phyloP scores from a whole-genome alignment of 2,329 filamentous ascomycete species.

The Ceratocystis huliohia region DNA sequence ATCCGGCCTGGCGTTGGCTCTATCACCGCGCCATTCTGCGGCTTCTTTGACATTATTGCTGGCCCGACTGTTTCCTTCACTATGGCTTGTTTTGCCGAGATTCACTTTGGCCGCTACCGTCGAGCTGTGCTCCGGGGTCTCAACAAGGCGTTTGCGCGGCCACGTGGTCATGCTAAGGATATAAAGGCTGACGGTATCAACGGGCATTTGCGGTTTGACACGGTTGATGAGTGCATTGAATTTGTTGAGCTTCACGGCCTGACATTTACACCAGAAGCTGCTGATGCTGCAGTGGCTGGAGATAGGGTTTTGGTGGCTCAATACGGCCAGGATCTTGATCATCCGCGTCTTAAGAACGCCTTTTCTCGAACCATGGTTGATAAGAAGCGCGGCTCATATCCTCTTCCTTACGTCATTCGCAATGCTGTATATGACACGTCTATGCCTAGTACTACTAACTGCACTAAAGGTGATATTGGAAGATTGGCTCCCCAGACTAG shows the following conservation, averaged over 20 bases:
- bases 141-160: slow-evolving; percentile 42
- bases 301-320: slow-evolving; percentile 23
- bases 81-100: slow-evolving; percentile 56
- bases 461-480: background rate
- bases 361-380: slow-evolving; percentile 48
- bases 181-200: slow-evolving; percentile 46
- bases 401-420: slow-evolving; percentile 45
- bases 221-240: slow-evolving; percentile 49
- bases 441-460: slow-evolving; percentile 1
- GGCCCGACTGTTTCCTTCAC: slow-evolving; percentile 49
- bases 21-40: slow-evolving; percentile 31
- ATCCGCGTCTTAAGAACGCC: slow-evolving; percentile 41
- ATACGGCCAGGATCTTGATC: slow-evolving; percentile 34
- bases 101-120: slow-evolving; percentile 51
- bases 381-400: slow-evolving; percentile 41
- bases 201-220: slow-evolving; percentile 52
- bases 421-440: slow-evolving; percentile 38
- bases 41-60: slow-evolving; percentile 49
- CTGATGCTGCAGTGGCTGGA: slow-evolving; percentile 30
- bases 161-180: slow-evolving; percentile 45
- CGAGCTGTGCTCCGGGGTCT: slow-evolving; percentile 45
- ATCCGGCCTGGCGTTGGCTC: slow-evolving; percentile 32
- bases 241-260: slow-evolving; percentile 50
- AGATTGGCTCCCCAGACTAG: background rate
- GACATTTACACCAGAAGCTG: slow-evolving; percentile 34